Evolutionary conservation across 1,139 yeast species (phyloP).

Genomic region (Candida smagusa): DNA sequence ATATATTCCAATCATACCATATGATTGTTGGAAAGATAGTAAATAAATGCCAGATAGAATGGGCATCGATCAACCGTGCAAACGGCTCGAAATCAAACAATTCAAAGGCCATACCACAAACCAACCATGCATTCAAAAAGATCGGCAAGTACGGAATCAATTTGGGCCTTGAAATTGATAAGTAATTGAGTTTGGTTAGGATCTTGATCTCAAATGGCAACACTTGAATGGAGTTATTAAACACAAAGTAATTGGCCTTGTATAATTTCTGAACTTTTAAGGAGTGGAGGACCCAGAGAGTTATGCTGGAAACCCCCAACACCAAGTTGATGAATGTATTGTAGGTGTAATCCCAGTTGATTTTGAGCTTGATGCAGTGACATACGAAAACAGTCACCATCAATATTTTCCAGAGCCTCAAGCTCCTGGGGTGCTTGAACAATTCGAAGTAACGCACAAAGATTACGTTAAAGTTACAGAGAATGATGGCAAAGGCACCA

Average conservation of each 20-base stretch:
- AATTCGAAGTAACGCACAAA: constrained; percentile 30
- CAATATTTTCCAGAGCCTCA: constrained; percentile 9
- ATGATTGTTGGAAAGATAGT: constrained; percentile 42
- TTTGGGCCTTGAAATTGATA: constrained; percentile 26
- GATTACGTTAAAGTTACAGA: constrained; percentile 38
- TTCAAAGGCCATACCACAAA: constrained; percentile 37
- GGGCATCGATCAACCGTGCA: constrained; percentile 36
- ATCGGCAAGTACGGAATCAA: constrained; percentile 38
- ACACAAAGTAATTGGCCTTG: constrained; percentile 20
- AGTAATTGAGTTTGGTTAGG: constrained; percentile 28
- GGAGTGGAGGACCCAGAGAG: constrained; percentile 37
- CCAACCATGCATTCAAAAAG: constrained; percentile 31
- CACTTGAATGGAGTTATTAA: constrained; percentile 36
- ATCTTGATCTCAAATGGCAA: constrained; percentile 42
- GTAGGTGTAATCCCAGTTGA: constrained; percentile 41
- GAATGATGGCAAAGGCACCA: constrained; percentile 42
- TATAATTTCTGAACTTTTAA: constrained; percentile 17
- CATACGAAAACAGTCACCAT: constrained; percentile 18
- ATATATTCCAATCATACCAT: constrained; percentile 51
- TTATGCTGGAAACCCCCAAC: constrained; percentile 30
- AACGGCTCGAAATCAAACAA: constrained; percentile 37
- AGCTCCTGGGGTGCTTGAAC: constrained; percentile 12
- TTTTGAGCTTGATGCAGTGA: constrained; percentile 29
- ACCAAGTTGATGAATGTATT: constrained; percentile 33
- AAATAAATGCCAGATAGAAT: constrained; percentile 43